A percentile compares a stretch with the other conserved stretches of the same genome.
Conservation (phyloP, 345 rosid species). For the Garcia nutans region DNA sequence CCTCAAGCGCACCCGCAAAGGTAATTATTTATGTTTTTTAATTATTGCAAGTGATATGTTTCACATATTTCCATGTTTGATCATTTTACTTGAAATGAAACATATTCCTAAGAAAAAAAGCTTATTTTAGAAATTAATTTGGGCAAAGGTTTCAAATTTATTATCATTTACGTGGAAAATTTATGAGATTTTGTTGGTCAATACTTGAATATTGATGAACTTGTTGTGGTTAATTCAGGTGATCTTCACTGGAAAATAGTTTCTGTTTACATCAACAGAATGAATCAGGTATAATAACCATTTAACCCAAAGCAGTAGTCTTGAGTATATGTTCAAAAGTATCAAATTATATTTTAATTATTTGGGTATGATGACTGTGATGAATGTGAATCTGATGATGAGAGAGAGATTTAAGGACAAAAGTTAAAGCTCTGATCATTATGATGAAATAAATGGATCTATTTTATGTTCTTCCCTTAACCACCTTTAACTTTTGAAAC, state of each 20-base stretch:
- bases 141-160: no score
- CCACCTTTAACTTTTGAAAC: constrained; percentile 36
- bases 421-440: constrained; percentile 29
- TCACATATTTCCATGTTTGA: background rate
- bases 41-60: background rate
- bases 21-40: constrained; percentile 27
- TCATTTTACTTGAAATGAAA: background rate
- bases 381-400: constrained; percentile 28
- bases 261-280: constrained; percentile 78
- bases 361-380: constrained; percentile 37
- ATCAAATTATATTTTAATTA: constrained; percentile 32
- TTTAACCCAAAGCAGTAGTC: background rate
- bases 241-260: constrained; percentile 96
- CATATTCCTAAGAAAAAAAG: no score
- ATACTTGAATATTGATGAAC: background rate
- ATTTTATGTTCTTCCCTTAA: constrained; percentile 14
- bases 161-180: no score
- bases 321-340: background rate
- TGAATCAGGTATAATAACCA: constrained; percentile 58
- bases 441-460: constrained; percentile 34
- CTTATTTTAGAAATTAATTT: no score
- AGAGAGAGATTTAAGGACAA: constrained; percentile 20
- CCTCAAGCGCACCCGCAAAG: constrained; percentile 93
- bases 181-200: no score
- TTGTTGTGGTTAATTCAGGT: constrained; percentile 52